phyloP scores from a whole-genome alignment of 768 basidiomycete genomes.

The Boletus reticuloceps region DNA sequence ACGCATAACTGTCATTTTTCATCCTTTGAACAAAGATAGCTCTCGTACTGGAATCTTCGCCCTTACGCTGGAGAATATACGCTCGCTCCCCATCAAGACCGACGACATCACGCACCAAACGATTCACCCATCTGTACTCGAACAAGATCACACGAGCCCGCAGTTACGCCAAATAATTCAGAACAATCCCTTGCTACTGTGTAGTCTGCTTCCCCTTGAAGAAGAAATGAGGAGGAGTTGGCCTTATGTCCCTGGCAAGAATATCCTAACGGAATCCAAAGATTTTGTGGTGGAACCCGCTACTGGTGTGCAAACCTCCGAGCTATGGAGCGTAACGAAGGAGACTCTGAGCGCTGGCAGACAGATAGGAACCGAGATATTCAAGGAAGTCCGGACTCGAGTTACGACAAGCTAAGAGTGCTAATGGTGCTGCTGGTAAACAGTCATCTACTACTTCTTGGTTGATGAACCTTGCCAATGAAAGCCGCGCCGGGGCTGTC shows the following conservation, averaged over 20 bases:
- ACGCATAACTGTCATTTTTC: not conserved
- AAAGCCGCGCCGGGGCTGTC: constrained; percentile 23
- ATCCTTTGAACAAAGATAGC: constrained; percentile 30
- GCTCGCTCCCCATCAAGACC: constrained; percentile 44
- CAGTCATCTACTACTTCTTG: constrained; percentile 21
- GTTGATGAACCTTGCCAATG: constrained; percentile 24
- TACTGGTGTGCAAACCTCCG: not conserved
- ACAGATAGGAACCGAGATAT: constrained; percentile 18
- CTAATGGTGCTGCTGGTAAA: constrained; percentile 6
- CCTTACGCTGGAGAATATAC: constrained; percentile 42
- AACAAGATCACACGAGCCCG: constrained; percentile 38
- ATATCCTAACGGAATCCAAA: constrained; percentile 7
- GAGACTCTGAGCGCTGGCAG: constrained; percentile 12
- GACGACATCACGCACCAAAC: constrained; percentile 54
- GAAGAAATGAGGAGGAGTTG: constrained; percentile 46
- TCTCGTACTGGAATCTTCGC: constrained; percentile 53
- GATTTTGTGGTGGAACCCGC: constrained; percentile 3
- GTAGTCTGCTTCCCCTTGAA: constrained; percentile 49
- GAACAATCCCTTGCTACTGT: constrained; percentile 45
- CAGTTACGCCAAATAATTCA: constrained; percentile 36
- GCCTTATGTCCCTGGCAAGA: constrained; percentile 37
- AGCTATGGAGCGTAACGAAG: constrained; percentile 18
- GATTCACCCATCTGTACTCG: constrained; percentile 58
- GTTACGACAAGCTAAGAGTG: constrained; percentile 3
- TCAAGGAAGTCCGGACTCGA: constrained; percentile 21